Conservation (phyloP, 805 yeast species). For the Candida stauntonica region DNA sequence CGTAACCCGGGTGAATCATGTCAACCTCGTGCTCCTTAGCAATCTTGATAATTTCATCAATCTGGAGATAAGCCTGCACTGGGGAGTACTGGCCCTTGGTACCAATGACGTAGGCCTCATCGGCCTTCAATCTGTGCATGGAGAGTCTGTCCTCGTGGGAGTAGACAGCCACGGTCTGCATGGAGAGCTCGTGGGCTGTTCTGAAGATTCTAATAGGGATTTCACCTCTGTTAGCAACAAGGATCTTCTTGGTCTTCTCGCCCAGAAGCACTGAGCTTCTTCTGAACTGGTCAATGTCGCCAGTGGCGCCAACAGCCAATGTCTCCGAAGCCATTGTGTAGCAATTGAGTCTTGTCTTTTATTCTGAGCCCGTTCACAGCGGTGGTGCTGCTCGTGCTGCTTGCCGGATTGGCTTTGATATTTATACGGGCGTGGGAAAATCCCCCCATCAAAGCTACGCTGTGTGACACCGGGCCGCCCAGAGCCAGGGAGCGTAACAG, state of each 20-base stretch:
- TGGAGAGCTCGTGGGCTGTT: conserved; percentile 94
- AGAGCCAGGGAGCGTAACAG: no score
- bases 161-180: conserved; percentile 96
- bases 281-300: conserved; percentile 32
- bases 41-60: conserved; percentile 87
- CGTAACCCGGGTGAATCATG: conserved; percentile 93
- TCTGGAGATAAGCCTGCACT: conserved; percentile 92
- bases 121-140: conserved; percentile 93
- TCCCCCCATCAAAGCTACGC: no score
- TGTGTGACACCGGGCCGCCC: no score
- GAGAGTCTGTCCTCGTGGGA: conserved; percentile 94
- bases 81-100: conserved; percentile 86
- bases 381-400: no score
- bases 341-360: background rate
- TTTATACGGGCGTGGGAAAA: no score
- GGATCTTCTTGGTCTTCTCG: conserved; percentile 45
- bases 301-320: conserved; percentile 20
- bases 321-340: conserved; percentile 8
- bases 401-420: no score
- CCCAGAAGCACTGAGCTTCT: conserved; percentile 38
- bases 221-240: conserved; percentile 84
- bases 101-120: conserved; percentile 91
- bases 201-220: conserved; percentile 87
- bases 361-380: background rate
- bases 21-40: conserved; percentile 74